Conservation (phyloP, 495 filamentous ascomycete species). For the Durotheca rogersii region DNA sequence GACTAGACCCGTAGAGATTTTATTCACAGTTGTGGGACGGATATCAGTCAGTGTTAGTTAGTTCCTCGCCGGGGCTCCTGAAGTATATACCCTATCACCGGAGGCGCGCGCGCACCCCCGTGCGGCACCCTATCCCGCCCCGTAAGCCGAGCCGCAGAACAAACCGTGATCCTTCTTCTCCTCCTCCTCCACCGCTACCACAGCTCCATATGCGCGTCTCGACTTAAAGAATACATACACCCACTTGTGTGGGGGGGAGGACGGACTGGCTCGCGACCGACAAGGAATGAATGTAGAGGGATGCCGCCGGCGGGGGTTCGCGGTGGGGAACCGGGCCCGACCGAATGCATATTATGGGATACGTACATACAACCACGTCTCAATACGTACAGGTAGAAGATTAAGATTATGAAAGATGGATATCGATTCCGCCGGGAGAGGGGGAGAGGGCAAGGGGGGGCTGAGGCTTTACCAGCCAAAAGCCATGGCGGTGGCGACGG, state of each 20-base stretch:
- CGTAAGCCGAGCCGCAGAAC: conserved; percentile 2
- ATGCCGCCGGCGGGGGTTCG: too few species aligned
- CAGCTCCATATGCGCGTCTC: too few species aligned
- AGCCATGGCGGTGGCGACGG: conserved; percentile 25
- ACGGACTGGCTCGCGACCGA: conserved; percentile 2
- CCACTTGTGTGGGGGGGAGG: too few species aligned
- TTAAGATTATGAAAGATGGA: conserved; percentile 1
- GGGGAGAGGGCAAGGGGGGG: background rate
- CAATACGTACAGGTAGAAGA: conserved; percentile 30
- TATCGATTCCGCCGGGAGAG: background rate
- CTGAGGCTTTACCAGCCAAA: conserved; percentile 25
- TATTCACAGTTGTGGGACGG: too few species aligned
- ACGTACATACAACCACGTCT: conserved; percentile 2
- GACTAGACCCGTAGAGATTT: too few species aligned
- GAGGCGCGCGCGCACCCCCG: conserved; percentile 3
- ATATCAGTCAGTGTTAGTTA: conserved; percentile 1
- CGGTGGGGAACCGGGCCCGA: too few species aligned
- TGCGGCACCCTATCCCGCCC: background rate
- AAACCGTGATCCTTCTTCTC: background rate
- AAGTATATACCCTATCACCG: conserved; percentile 16
- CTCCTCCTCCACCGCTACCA: background rate
- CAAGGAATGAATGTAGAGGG: background rate
- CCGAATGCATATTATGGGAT: conserved; percentile 1
- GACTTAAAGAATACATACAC: too few species aligned
- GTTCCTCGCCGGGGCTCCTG: conserved; percentile 8